phyloP scores from a whole-genome alignment of 2,329 filamentous ascomycete genomes.

The Colletotrichum neosansevieriae region DNA sequence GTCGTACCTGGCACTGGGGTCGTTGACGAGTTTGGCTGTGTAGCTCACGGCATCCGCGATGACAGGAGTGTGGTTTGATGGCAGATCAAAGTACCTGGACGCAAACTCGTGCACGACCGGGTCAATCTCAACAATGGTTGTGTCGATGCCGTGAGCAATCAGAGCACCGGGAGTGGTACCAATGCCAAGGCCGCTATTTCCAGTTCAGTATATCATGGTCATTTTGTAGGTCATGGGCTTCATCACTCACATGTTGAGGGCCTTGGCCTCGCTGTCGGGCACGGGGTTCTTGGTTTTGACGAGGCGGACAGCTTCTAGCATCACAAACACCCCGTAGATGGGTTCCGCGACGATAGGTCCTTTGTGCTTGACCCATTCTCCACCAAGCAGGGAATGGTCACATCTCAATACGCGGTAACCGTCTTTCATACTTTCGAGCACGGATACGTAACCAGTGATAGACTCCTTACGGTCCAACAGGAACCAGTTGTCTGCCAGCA shows the following conservation, averaged over 20 bases:
- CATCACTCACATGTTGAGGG: constrained; percentile 82
- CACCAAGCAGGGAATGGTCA: constrained; percentile 93
- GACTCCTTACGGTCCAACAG: constrained; percentile 88
- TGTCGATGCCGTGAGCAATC: constrained; percentile 88
- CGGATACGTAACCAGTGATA: constrained; percentile 90
- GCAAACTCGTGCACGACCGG: constrained; percentile 89
- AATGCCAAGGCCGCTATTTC: constrained; percentile 82
- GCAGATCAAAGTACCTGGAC: constrained; percentile 83
- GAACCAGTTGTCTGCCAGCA: constrained; percentile 76
- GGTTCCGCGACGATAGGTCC: constrained; percentile 78
- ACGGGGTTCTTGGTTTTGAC: constrained; percentile 69
- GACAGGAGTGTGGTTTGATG: constrained; percentile 80
- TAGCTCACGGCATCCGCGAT: constrained; percentile 87
- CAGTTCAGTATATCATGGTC: constrained; percentile 31
- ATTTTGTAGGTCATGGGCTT: constrained; percentile 37
- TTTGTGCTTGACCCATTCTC: constrained; percentile 79
- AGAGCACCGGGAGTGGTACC: constrained; percentile 91
- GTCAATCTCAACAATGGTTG: constrained; percentile 95
- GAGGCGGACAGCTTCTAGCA: constrained; percentile 91
- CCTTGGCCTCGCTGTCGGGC: constrained; percentile 76
- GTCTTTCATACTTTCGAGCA: constrained; percentile 79
- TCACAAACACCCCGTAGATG: constrained; percentile 95
- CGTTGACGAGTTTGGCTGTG: constrained; percentile 59
- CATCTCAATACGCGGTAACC: constrained; percentile 88
- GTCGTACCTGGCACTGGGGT: constrained; percentile 72